Conservation (phyloP, 495 filamentous ascomycete species). For the Halenospora varia region DNA sequence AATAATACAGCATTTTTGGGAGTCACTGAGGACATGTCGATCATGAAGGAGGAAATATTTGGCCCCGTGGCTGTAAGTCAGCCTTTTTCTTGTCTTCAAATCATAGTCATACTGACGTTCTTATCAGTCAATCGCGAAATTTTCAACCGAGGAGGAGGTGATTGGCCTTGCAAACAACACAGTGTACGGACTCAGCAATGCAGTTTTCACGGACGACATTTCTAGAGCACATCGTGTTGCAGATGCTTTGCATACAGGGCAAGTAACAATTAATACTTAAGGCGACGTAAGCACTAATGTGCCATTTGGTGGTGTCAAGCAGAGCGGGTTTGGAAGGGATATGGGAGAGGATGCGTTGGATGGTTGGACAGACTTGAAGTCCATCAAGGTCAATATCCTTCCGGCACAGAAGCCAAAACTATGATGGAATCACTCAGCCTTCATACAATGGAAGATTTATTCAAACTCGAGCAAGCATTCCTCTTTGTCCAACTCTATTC, state of each 20-base stretch:
- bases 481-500: no score
- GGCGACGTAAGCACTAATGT: conserved; percentile 78
- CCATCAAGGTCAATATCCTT: no score
- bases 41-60: conserved; percentile 98
- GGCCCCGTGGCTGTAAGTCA: no score
- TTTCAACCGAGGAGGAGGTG: conserved; percentile 82
- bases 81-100: no score
- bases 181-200: conserved; percentile 84
- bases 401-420: no score
- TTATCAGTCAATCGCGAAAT: conserved; percentile 89
- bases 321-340: conserved; percentile 90
- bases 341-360: conserved; percentile 87
- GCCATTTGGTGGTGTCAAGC: conserved; percentile 92
- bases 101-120: no score
- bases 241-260: conserved; percentile 79
- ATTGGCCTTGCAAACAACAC: conserved; percentile 78
- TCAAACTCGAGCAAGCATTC: no score
- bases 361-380: conserved; percentile 83
- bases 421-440: no score
- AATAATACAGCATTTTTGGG: conserved; percentile 95
- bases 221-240: conserved; percentile 88
- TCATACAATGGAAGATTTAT: no score
- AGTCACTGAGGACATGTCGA: conserved; percentile 90
- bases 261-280: conserved; percentile 93
- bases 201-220: conserved; percentile 88